A percentile compares a stretch with the other conserved stretches of the same genome.
phyloP scores from a whole-genome alignment of 176 grass and related monocot species.

The Eleusine coracana region DNA sequence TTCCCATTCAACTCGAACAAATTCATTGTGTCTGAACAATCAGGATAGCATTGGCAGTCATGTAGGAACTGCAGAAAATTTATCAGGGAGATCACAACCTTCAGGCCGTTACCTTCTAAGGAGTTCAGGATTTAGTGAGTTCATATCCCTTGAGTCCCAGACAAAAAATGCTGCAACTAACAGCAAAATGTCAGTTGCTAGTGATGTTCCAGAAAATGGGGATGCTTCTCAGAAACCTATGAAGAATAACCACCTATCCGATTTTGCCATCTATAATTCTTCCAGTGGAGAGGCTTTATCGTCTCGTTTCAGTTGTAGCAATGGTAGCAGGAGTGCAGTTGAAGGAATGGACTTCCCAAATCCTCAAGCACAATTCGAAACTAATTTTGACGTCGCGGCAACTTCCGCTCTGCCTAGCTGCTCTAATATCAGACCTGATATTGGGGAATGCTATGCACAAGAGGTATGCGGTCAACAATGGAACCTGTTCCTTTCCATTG shows the following conservation, averaged over 20 bases:
- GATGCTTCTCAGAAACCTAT: conserved; percentile 38
- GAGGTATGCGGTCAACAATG: conserved; percentile 49
- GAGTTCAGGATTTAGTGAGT: conserved; percentile 35
- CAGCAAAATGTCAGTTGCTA: conserved; percentile 13
- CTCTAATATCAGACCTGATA: conserved; percentile 32
- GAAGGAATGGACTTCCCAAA: conserved; percentile 18
- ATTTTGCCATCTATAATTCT: conserved; percentile 43
- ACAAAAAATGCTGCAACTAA: conserved; percentile 29
- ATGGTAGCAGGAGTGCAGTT: conserved; percentile 15
- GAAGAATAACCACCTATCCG: conserved; percentile 5
- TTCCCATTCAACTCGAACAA: conserved; percentile 30
- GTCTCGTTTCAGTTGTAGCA: neutral
- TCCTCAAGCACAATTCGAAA: conserved; percentile 41
- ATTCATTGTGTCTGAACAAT: conserved; percentile 22
- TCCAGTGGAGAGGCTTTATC: conserved; percentile 30
- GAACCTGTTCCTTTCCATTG: conserved; percentile 25
- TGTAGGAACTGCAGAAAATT: conserved; percentile 28
- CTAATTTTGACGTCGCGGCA: conserved; percentile 16
- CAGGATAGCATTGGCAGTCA: conserved; percentile 31
- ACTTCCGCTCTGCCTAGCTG: conserved; percentile 35
- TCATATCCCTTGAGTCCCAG: conserved; percentile 27
- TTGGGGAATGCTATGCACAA: conserved; percentile 17
- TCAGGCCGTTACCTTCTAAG: conserved; percentile 41
- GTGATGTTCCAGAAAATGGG: conserved; percentile 20
- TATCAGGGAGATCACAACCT: conserved; percentile 39